Evolutionary conservation across 2,329 filamentous ascomycete genomes (phyloP), one percentile per base, ranked within the genome.

Genomic region (Epichloe sylvatica): DNA sequence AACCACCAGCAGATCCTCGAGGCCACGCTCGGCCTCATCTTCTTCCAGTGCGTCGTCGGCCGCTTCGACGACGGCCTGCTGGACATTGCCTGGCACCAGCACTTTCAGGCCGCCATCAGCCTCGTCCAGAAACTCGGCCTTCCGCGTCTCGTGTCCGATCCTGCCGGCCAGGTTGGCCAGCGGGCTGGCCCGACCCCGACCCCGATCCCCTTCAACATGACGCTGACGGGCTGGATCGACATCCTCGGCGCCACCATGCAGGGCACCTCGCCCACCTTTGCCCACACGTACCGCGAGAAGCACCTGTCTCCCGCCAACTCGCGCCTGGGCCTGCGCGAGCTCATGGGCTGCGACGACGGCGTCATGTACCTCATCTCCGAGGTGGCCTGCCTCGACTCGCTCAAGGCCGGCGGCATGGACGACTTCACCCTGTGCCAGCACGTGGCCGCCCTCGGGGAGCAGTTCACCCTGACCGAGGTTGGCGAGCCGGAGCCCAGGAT

Each of bases 291-390:
- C 70, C 83, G 92, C 46, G 84, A 92, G 65, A 94, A 96, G 75
- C 87, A 95, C 65, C 78, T 95, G 47, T 85, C 86, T 9, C 64
- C 69, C 11, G 66, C 69, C 54, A 77, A 78, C 65, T 68, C 74
- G 21, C 78, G 73, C 49, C 72, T 83, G 13, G 92, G 92, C 11
- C 77, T 98, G 37, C 82, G 84, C 48, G 89, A 94, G 70, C 77
- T 97, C 47, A 97, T 97, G 90, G 92, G 92, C 57, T 97, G 92
- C 66, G 91, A 97, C 55, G 92, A 98, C 68, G 81, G 83, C 21
- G 85, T 97, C 68, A 96, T 98, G 89, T 97, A 95, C 67, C 75
- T 97, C 59, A 94, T 98, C 64, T 94, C 89, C 2, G 92, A 98
- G 70, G 95, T 97, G 59, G 87, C 91, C 49, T 97, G 92, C 67